phyloP scores from a whole-genome alignment of 163 green algal genomes.

The Chloromonas sp. region DNA sequence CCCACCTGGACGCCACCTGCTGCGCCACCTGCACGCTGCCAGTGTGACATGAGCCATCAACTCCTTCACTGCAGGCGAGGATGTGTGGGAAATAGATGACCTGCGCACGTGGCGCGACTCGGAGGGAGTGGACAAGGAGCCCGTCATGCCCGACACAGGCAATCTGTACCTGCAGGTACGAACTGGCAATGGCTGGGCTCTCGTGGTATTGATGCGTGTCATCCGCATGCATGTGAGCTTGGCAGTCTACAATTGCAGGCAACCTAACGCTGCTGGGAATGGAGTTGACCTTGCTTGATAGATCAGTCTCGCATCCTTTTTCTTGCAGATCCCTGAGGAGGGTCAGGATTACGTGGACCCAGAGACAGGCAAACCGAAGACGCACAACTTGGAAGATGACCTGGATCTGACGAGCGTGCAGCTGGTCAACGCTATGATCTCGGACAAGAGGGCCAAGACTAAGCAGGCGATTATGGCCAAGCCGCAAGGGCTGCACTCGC shows the following conservation, averaged over 20 bases:
- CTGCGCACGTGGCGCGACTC: constrained; percentile 49
- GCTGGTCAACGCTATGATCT: constrained; percentile 9
- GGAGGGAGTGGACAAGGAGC: constrained; percentile 21
- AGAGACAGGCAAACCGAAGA: neutral
- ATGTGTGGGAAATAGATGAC: constrained; percentile 49
- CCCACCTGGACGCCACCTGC: too few species aligned
- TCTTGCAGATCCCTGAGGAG: neutral
- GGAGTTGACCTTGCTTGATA: neutral
- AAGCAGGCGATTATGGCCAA: constrained; percentile 3
- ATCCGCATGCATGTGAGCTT: neutral
- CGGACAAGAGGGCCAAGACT: constrained; percentile 4
- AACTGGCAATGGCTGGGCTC: neutral
- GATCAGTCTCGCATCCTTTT: neutral
- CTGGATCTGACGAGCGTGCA: constrained; percentile 14
- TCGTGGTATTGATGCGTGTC: neutral
- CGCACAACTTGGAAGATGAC: neutral
- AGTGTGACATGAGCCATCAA: too few species aligned
- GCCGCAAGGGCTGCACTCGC: constrained; percentile 10
- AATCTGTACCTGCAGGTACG: constrained; percentile 37
- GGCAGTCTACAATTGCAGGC: neutral
- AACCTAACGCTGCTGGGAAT: neutral
- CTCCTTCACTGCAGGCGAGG: constrained; percentile 27
- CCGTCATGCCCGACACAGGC: constrained; percentile 25
- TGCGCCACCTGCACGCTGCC: too few species aligned
- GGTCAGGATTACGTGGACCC: neutral